Base-by-base conservation (phyloP, 208 protist species). In the Leishmania turanica region DNA sequence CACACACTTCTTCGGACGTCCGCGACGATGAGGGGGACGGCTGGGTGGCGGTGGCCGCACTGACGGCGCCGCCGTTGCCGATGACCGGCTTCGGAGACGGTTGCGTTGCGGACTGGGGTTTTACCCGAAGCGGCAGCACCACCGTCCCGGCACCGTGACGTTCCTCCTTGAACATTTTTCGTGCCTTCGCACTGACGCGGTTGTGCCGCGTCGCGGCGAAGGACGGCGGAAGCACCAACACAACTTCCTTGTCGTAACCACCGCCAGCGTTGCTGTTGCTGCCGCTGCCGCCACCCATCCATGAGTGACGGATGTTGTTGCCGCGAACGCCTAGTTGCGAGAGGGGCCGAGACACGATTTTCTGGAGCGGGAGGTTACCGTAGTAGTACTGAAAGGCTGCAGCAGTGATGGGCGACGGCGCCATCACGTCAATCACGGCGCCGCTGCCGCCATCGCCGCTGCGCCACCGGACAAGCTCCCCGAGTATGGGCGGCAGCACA, bases 401-500 rank as follows among this genome's bases (percentile, higher is more conserved):
- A n/a, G 77, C 56, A 31, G 81, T 80, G 64, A 81, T 51, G 49
- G 75, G 72, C 31, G 81, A 81, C n/a, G 37, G 81, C 27, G 62
- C 37, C 74, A 76, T 86, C 11, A 37, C 42, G 31, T 81, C 64
- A 5, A 34, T 24, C 49, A 42, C 56, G n/a, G 27, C 24, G 19
- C 62, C 64, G 65, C 79, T 66, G 54, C 70, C 54, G 62, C 73
- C 69, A 53, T 66, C 74, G 54, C 82, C 69, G 49, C 72, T 80
- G 0, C 89, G 75, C 90, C 92, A 96, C 24, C 92, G 92, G 15
- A 94, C 86, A n/a, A 83, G 84, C 51, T 88, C 85, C 34, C 90
- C 88, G 45, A 96, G 82, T 19, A 77, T 84, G 4, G 92, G 89
- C 8, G 89, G 86, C 42, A 91, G 40, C 37, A 89, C 85, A 24